Evolutionary conservation across 176 grass and related monocot species (phyloP).

Genomic region (Musa acuminata): DNA sequence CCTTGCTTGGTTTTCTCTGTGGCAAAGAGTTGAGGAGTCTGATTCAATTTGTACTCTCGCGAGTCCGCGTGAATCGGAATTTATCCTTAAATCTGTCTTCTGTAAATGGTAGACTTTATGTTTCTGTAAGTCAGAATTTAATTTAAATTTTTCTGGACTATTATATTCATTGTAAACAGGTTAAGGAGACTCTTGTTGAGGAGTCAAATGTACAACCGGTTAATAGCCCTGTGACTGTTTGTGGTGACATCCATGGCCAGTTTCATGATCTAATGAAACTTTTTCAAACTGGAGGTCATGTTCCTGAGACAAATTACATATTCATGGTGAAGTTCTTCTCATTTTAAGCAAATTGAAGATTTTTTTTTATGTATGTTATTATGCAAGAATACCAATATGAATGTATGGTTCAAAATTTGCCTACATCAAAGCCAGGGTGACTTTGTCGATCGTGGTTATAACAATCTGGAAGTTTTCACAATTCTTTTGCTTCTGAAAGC

Average conservation of each 20-base stretch:
- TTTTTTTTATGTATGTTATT: neutral
- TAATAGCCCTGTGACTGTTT: conserved; percentile 93
- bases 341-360: neutral
- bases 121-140: neutral
- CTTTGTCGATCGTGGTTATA: conserved; percentile 98
- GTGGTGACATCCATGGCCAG: conserved; percentile 94
- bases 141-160: neutral
- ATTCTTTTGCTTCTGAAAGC: conserved; percentile 97
- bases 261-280: conserved; percentile 99
- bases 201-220: conserved; percentile 98
- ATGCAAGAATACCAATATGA: neutral
- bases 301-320: conserved; percentile 96
- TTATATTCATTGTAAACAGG: conserved; percentile 28
- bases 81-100: neutral
- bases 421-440: conserved; percentile 47
- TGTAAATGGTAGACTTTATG: neutral
- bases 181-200: conserved; percentile 96
- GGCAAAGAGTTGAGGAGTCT: too few relatives aligned
- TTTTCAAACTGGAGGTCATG: conserved; percentile 90
- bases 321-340: conserved; percentile 64
- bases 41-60: too few relatives aligned
- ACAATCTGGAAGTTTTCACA: conserved; percentile 95
- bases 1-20: too few relatives aligned
- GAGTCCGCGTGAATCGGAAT: too few relatives aligned
- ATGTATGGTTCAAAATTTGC: neutral